These are phyloP conservation scores for Cicer arietinum DNA, from an alignment of 306 rosid species.

Conservation along the genomic window DNA sequence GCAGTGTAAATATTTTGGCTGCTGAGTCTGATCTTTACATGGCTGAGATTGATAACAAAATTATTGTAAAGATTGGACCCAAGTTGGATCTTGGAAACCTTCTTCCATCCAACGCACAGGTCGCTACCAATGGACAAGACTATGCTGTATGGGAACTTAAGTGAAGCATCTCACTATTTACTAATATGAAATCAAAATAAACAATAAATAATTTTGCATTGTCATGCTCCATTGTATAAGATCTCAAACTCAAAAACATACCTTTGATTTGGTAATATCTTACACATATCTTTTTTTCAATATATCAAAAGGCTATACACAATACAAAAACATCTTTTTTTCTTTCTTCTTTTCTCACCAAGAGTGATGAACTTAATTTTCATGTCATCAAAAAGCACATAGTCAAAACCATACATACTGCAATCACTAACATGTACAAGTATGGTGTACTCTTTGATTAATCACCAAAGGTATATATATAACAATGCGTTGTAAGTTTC, in stretches of 20 bases:
- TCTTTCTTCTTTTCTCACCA: constrained; percentile 46
- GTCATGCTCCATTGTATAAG: background rate
- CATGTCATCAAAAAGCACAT: constrained; percentile 44
- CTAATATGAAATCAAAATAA: background rate
- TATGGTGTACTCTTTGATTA: constrained; percentile 29
- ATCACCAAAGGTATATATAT: constrained; percentile 33
- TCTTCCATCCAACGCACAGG: constrained; percentile 58
- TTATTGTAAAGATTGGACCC: constrained; percentile 71
- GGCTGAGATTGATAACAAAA: constrained; percentile 63
- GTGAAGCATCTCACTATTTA: background rate
- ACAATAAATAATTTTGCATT: constrained; percentile 32
- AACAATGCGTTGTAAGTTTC: constrained; percentile 43
- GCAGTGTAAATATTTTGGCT: constrained; percentile 62
- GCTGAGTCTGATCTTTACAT: constrained; percentile 65
- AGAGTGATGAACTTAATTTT: constrained; percentile 40
- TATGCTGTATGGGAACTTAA: constrained; percentile 70
- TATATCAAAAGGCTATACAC: constrained; percentile 50
- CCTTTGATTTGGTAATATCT: constrained; percentile 23
- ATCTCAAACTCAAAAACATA: constrained; percentile 13
- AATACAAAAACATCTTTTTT: constrained; percentile 44
- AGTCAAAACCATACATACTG: constrained; percentile 45
- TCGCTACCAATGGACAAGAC: constrained; percentile 58
- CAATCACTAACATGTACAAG: constrained; percentile 52
- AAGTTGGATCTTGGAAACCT: constrained; percentile 55
- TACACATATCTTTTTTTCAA: constrained; percentile 44